Evolutionary conservation across 129 eudicot species (phyloP), one percentile per base, ranked within the genome.

Genomic region (Helianthus tuberosus): DNA sequence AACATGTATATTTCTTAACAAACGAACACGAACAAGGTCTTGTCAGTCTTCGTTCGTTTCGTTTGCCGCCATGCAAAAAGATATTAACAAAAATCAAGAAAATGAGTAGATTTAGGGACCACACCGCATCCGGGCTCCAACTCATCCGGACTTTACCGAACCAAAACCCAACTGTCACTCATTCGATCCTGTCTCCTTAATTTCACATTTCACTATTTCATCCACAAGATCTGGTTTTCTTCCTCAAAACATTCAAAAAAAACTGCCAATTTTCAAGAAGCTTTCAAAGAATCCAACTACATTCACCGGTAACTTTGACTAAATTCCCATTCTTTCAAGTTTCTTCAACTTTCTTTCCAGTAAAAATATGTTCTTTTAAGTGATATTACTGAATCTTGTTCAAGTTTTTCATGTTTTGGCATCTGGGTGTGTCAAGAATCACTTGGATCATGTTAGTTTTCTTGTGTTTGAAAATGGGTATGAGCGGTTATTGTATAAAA

Each of bases 121-220:
- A 69, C 77, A 73, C 69, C 12, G 20, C 32, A 32, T 59, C 66
- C 10, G 41, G 65, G 43, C 43, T 60, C 65, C 43, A 61, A 32
- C 66, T 61, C 55, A 46, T 15, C 7, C 17, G 36, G 51, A 6
- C 52, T 68, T 43, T 41, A 78, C 53, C 55, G 67, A 71, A 71
- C 72, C 59, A 46, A 63, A 27, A 66, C 77, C 72, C 63, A 71
- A 61, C 82, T 79, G 82, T 71, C 76, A 52, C 32, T 71, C 77
- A 77, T 61, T 74, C 43, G 53, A 68, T 44, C 29, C 11, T 58
- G 76, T 58, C 65, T 71, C 59, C 60, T 78, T 39, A 29, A 27
- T 63, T 78, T 71, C 82, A 50, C 66, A 9, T 61, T 69, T 50
- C 51, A 25, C 50, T 41, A 16, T 62, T 49, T 27, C 68, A 71